Percentiles rank a stretch among this genome's conserved stretches.
These are phyloP conservation scores for Penstemon davidsonii DNA, from an alignment of 257 asterid genomes.

Conservation along the genomic window DNA sequence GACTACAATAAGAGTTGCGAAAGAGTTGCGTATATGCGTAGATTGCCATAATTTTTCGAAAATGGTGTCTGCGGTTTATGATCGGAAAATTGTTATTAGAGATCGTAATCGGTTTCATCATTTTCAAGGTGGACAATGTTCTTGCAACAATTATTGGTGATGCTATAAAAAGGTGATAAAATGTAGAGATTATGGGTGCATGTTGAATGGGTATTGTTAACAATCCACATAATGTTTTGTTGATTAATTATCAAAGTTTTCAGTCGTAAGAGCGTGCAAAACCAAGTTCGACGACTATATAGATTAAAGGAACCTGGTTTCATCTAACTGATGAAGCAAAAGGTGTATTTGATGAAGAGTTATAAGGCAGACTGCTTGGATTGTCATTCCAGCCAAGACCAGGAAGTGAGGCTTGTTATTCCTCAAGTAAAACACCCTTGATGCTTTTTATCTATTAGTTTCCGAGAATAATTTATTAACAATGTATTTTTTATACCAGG, in stretches of 20 bases:
- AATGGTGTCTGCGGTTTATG: constrained; percentile 63
- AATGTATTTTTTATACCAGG: not conserved
- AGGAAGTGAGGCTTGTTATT: too few relatives aligned
- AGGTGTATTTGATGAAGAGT: not conserved
- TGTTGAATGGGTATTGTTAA: constrained; percentile 3
- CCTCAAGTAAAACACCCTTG: too few relatives aligned
- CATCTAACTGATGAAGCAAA: not conserved
- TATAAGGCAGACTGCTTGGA: too few relatives aligned
- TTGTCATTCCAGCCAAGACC: too few relatives aligned
- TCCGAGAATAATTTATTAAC: not conserved
- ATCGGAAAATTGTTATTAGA: constrained; percentile 63
- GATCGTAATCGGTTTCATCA: constrained; percentile 79
- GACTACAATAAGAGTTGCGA: constrained; percentile 69
- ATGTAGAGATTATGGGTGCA: too few relatives aligned
- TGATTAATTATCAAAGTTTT: not conserved
- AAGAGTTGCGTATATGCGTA: constrained; percentile 64
- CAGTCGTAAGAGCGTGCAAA: not conserved
- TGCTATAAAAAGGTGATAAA: too few relatives aligned
- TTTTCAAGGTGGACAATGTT: constrained; percentile 65
- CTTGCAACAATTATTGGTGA: constrained; percentile 81
- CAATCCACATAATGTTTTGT: too few relatives aligned
- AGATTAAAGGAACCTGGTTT: not conserved
- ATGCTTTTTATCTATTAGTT: too few relatives aligned
- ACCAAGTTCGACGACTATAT: not conserved
- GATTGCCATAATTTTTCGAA: constrained; percentile 84